Evolutionary conservation across 768 basidiomycete species (phyloP).

Genomic region (Naganishia friedmannii): DNA sequence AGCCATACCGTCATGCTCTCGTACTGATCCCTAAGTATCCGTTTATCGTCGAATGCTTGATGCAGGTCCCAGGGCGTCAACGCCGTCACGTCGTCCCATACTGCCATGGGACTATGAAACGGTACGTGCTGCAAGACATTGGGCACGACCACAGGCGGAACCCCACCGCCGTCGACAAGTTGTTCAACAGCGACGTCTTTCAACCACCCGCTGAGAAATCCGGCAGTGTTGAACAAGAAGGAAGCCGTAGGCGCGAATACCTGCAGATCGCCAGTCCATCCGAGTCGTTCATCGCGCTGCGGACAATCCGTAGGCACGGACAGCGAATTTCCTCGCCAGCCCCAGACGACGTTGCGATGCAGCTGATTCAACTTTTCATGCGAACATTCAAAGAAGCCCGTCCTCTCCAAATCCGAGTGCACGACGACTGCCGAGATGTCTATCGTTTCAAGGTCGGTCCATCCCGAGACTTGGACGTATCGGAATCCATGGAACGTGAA

Average conservation of each 20-base stretch:
- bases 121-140: conserved; percentile 29
- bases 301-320: conserved; percentile 49
- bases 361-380: conserved; percentile 40
- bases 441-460: conserved; percentile 15
- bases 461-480: conserved; percentile 40
- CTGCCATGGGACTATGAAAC: conserved; percentile 32
- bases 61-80: conserved; percentile 43
- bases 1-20: conserved; percentile 43
- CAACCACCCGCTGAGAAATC: conserved; percentile 42
- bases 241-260: conserved; percentile 45
- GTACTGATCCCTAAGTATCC: conserved; percentile 37
- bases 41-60: conserved; percentile 35
- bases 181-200: conserved; percentile 43
- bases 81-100: conserved; percentile 45
- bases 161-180: conserved; percentile 31
- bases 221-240: conserved; percentile 41
- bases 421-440: conserved; percentile 40
- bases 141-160: conserved; percentile 41
- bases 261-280: conserved; percentile 50
- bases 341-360: conserved; percentile 42
- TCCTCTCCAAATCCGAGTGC: conserved; percentile 38
- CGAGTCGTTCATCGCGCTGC: conserved; percentile 49
- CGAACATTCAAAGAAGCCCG: conserved; percentile 40
- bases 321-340: conserved; percentile 40
- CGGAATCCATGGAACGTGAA: conserved; percentile 50